Base-by-base conservation (phyloP, 2,329 filamentous ascomycete species). In the Aspergillus sp. region DNA sequence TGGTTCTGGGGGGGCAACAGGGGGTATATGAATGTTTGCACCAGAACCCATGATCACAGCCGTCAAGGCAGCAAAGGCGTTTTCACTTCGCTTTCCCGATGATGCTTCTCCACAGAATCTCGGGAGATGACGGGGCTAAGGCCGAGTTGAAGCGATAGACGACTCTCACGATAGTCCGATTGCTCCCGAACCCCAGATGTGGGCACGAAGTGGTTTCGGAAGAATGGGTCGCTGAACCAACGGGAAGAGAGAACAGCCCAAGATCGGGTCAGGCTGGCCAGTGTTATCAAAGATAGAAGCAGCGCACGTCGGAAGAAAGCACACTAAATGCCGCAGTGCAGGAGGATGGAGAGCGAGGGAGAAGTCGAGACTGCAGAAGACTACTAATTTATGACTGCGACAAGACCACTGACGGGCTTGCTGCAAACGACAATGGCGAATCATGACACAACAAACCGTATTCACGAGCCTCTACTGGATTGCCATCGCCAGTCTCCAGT, bases 11-110 rank as follows among this genome's bases (percentile, higher is more conserved):
- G 72, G 71, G 79, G 73, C 70, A 65, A 27, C 59, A 52, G 69
- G 71, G 73, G 73, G 73, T 77, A 77, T 77, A 77, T 77, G 71
- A 75, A 74, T 71, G 69, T 74, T 70, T 65, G 62, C 65, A 68
- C 66, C 65, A 68, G 70, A 62, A 66, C 68, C 63, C 67, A 71
- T 72, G 61, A 66, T 70, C 52, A 56, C 50, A 49, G 55, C 49
- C 46, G 49, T 56, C 44, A 37, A 54, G 45, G 46, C 51, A 44
- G 39, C 53, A 44, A 31, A 50, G 49, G 51, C 49, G 40, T 49
- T 56, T 59, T 59, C 53, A 58, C 48, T 44, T 39, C 59, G 33
- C 48, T 47, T 59, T 59, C 66, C 62, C 61, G 64, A 63, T 62
- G 60, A 65, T 63, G 56, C 50, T 74, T 73, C 73, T 74, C 73